Conservation (phyloP, 148 eudicot species). For the Chenopodium album region DNA sequence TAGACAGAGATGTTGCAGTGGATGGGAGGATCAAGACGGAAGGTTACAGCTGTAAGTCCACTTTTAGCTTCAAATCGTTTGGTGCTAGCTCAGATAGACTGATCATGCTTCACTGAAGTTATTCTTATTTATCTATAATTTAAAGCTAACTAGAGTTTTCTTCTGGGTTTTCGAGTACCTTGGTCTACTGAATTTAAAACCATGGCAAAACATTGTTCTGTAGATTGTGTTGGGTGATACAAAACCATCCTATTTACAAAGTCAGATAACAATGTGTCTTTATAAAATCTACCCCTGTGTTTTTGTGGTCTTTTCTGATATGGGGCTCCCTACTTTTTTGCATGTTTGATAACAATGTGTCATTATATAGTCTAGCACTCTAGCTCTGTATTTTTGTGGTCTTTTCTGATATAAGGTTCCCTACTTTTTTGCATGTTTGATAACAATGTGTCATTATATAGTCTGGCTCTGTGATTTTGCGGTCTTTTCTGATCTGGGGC, state of each 20-base stretch:
- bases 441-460: too few relatives aligned
- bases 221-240: neutral
- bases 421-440: conserved; percentile 9
- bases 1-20: conserved; percentile 67
- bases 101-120: conserved; percentile 1
- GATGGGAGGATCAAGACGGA: conserved; percentile 97
- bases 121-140: neutral
- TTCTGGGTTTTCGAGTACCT: neutral
- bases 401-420: too few relatives aligned
- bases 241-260: neutral
- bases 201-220: neutral
- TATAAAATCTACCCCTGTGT: conserved; percentile 1
- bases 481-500: too few relatives aligned
- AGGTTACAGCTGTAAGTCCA: conserved; percentile 68
- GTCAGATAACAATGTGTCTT: neutral
- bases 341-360: too few relatives aligned
- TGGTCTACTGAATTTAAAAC: neutral
- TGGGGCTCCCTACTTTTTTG: neutral
- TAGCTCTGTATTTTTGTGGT: too few relatives aligned
- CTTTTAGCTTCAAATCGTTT: conserved; percentile 4
- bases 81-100: neutral
- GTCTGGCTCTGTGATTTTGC: too few relatives aligned
- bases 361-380: too few relatives aligned
- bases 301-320: conserved; percentile 11
- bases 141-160: neutral